Base-by-base conservation (phyloP, 768 basidiomycete genomes). In the Amanita exitialis region DNA sequence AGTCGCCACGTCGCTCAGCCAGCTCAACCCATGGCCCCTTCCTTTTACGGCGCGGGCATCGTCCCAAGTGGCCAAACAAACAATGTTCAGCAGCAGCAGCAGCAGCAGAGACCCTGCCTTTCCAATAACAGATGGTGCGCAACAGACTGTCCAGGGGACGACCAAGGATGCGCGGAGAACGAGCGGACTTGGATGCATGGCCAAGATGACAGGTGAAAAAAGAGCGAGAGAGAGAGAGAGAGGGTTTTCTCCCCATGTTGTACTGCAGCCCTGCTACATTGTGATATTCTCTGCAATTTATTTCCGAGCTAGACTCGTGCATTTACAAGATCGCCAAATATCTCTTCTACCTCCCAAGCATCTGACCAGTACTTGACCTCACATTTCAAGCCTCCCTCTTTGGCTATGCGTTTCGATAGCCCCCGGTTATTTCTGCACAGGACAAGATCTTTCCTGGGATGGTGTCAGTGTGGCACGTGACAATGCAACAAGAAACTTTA, bases 321-420 rank as follows among this genome's bases (percentile, higher is more conserved):
- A 25, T 35, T 34, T 47, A 34, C 18, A 36, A 79, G 64, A 23
- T 62, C 66, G 36, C 61, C 63, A 59, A 91, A 87, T 39, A 79
- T 75, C 66, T 95, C 90, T 64, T 98, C 95, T 42, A 93, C 83
- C 64, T 97, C 91, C 95, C 95, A 98, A 39, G 93, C 94, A 34
- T 90, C 92, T 6, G 79, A 79, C 95, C 95, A 98, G 62, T 89
- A 86, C 57, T 79, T 72, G 53, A 93, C 77, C 49, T 81, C 64
- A 58, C 84, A 84, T 52, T 79, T 77, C 53, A 96, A 74, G 9
- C 88, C 88, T 2, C 87, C 88, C 53, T 96, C 89, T 44, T 75
- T 73, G 35, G 72, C 70, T 57, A 98, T 91, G 28, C 90, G 79
- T 58, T 73, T 79, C 57, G 90, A 80, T 39, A 99, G 71, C 38